Evolutionary conservation across 441 rosid genomes (phyloP).

Genomic region (Aquilaria agallochum): DNA sequence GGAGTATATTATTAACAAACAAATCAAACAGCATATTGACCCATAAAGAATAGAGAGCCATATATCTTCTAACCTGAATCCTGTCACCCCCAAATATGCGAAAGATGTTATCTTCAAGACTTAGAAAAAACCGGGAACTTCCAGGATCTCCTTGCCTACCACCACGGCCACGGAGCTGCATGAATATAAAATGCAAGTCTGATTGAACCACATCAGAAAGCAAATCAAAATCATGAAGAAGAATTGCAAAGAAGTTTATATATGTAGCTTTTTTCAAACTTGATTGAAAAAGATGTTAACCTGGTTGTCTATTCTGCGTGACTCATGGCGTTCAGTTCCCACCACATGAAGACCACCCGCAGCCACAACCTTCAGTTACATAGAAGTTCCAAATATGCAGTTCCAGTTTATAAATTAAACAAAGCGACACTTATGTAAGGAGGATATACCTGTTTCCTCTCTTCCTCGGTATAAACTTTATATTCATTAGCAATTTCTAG

Average conservation of each 20-base stretch:
- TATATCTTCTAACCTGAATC: conserved; percentile 60
- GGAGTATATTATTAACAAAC: conserved; percentile 15
- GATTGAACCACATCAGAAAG: conserved; percentile 5
- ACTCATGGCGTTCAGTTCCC: conserved; percentile 94
- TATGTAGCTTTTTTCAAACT: no score
- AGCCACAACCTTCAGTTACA: conserved; percentile 62
- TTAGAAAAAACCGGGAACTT: conserved; percentile 92
- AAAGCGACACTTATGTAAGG: neutral
- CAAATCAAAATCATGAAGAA: conserved; percentile 1
- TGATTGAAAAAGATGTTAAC: conserved; percentile 24
- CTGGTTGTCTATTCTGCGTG: conserved; percentile 94
- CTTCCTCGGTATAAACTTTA: conserved; percentile 82
- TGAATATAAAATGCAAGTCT: conserved; percentile 12
- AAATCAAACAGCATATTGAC: conserved; percentile 8
- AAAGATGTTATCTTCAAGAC: conserved; percentile 98
- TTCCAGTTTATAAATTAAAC: conserved; percentile 9
- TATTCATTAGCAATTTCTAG: conserved; percentile 69
- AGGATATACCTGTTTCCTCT: conserved; percentile 65
- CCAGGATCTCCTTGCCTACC: conserved; percentile 99
- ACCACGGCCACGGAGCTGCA: conserved; percentile 88
- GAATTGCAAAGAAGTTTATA: neutral
- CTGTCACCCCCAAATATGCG: conserved; percentile 93
- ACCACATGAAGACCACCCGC: conserved; percentile 98
- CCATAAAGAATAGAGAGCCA: neutral
- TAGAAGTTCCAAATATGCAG: conserved; percentile 12